Conservation (phyloP, 805 yeast genomes). For the Saccharomyces eubayanus region DNA sequence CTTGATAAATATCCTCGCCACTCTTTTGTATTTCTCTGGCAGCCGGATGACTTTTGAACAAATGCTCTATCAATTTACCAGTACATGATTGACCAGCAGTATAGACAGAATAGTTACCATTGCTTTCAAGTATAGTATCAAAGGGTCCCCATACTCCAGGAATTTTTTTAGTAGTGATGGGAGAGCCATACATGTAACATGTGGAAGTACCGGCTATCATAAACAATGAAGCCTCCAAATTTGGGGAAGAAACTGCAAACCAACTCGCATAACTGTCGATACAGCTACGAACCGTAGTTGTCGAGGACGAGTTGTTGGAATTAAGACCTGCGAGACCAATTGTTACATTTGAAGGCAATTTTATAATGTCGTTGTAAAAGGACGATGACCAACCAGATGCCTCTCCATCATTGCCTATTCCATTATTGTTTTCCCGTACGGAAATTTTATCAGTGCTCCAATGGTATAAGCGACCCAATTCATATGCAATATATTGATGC, state of each 20-base stretch:
- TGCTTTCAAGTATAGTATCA: conserved; percentile 26
- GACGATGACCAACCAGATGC: conserved; percentile 43
- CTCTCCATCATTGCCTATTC: conserved; percentile 48
- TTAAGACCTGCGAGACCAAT: conserved; percentile 7
- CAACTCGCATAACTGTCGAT: conserved; percentile 56
- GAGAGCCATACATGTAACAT: conserved; percentile 36
- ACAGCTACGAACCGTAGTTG: conserved; percentile 38
- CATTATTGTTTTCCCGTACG: conserved; percentile 10
- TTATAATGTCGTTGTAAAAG: conserved; percentile 18
- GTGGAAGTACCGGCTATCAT: conserved; percentile 60
- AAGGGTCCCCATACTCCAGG: conserved; percentile 61
- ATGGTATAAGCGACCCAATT: conserved; percentile 17
- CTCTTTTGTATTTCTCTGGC: conserved; percentile 4
- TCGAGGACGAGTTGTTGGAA: conserved; percentile 3
- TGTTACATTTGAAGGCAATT: conserved; percentile 21
- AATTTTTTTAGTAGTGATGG: conserved; percentile 7
- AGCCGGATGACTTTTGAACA: conserved; percentile 38
- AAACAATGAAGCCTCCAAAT: conserved; percentile 28
- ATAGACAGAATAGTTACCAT: conserved; percentile 28
- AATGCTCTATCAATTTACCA: conserved; percentile 43
- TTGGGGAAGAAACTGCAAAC: conserved; percentile 33
- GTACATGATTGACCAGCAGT: conserved; percentile 56
- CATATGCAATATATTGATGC: conserved; percentile 37
- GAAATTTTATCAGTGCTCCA: conserved; percentile 5
- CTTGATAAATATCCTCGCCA: conserved; percentile 12